phyloP scores from a whole-genome alignment of 2,329 filamentous ascomycete species.

The Seiridium unicorne region DNA sequence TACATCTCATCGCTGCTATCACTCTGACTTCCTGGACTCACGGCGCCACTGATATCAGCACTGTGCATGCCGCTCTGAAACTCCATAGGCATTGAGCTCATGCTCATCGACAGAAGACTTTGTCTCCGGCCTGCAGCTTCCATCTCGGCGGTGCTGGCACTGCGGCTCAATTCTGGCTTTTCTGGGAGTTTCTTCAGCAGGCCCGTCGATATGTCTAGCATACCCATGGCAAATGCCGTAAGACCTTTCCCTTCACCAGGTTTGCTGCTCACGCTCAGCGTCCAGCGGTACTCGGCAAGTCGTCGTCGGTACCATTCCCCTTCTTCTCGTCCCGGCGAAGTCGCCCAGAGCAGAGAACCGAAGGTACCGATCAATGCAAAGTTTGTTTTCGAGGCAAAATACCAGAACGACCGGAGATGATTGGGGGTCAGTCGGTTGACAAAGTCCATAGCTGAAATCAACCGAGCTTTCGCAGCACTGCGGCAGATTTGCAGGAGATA shows the following conservation, averaged over 20 bases:
- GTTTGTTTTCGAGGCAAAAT: slow-evolving; percentile 82
- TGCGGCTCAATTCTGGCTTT: slow-evolving; percentile 65
- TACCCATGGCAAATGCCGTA: slow-evolving; percentile 73
- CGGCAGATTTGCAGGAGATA: slow-evolving; percentile 92
- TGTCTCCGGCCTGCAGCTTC: slow-evolving; percentile 32
- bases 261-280: slow-evolving; percentile 80
- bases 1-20: slow-evolving; percentile 59
- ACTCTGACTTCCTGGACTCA: slow-evolving; percentile 49
- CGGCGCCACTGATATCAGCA: slow-evolving; percentile 46
- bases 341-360: slow-evolving; percentile 85
- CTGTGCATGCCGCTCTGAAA: slow-evolving; percentile 44
- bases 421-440: slow-evolving; percentile 86
- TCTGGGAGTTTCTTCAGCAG: slow-evolving; percentile 68
- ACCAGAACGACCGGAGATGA: slow-evolving; percentile 91
- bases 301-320: slow-evolving; percentile 88
- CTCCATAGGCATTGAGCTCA: slow-evolving; percentile 23
- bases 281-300: slow-evolving; percentile 91
- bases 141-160: slow-evolving; percentile 48
- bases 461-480: slow-evolving; percentile 85
- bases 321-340: slow-evolving; percentile 82
- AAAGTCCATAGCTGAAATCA: slow-evolving; percentile 97
- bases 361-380: slow-evolving; percentile 96
- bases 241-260: slow-evolving; percentile 58
- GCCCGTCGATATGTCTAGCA: slow-evolving; percentile 70
- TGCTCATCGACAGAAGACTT: slow-evolving; percentile 25